Conservation (phyloP, 106 monocot species). For the Acorus gramineus region DNA sequence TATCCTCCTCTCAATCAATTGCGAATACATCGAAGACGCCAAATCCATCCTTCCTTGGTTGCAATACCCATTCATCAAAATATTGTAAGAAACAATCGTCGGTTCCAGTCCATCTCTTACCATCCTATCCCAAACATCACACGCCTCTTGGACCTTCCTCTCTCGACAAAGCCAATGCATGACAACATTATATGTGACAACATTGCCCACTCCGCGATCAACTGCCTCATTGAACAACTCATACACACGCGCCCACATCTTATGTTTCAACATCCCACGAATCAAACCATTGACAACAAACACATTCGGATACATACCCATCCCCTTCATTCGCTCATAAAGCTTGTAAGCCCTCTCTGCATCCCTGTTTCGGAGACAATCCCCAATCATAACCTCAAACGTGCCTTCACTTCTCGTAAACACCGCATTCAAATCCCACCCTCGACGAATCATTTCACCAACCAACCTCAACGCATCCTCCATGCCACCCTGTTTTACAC, state of each 20-base stretch:
- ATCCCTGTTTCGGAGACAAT: conserved; percentile 34
- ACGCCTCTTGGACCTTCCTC: conserved; percentile 40
- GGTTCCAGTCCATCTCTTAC: conserved; percentile 38
- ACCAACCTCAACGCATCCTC: conserved; percentile 39
- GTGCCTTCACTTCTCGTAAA: conserved; percentile 31
- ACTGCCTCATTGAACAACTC: conserved; percentile 45
- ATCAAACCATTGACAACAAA: conserved; percentile 31
- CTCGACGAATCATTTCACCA: conserved; percentile 37
- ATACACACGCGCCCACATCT: conserved; percentile 21
- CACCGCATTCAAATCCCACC: conserved; percentile 20
- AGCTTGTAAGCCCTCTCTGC: conserved; percentile 40
- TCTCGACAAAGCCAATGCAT: conserved; percentile 43
- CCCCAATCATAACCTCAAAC: conserved; percentile 44
- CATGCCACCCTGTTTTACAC: conserved; percentile 43
- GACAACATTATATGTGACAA: conserved; percentile 48
- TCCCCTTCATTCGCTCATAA: conserved; percentile 43
- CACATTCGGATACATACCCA: conserved; percentile 26
- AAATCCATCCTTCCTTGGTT: conserved; percentile 25
- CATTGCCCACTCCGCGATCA: conserved; percentile 23
- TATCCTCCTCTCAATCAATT: conserved; percentile 36
- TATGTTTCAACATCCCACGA: conserved; percentile 25
- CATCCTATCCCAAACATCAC: conserved; percentile 46
- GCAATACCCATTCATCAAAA: conserved; percentile 43
- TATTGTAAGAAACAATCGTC: conserved; percentile 47
- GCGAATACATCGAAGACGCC: conserved; percentile 30